Evolutionary conservation across 2,329 filamentous ascomycete species (phyloP), one percentile per base, ranked within the genome.

Genomic region (Epicoccum nigrum): DNA sequence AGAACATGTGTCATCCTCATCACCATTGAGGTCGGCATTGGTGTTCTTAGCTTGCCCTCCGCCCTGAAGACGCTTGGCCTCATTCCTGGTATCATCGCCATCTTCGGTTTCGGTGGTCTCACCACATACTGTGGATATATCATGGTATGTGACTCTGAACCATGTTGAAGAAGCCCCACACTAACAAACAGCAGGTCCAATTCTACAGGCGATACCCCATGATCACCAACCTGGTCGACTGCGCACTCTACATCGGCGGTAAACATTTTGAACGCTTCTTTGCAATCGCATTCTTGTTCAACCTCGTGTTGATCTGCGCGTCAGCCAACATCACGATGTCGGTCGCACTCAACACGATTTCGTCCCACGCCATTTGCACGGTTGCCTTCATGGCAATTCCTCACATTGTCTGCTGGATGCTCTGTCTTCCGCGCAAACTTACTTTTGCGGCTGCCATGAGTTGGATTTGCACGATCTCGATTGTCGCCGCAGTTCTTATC

Each of bases 331-430:
- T 68, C 28, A 68, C 65, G 7, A 58, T 68, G 56, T 63, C 80
- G 34, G 85, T 89, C 59, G 86, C 86, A 61, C 82, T 89, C 67
- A 84, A 85, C 61, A 83, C 80, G 44, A 75, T 89, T 32, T 84
- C 84, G 8, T 69, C 81, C 2, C 80, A 86, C 53, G 82, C 81
- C 1, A 80, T 83, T 1, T 89, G 85, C 70, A 85, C 84, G 5
- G 83, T 88, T 46, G 78, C 85, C 1, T 88, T 85, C 74, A 83
- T 81, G 11, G 76, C 86, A 13, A 77, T 86, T 2, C 85, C 84
- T 0, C 69, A 85, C 54, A 66, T 80, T n/a, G 61, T 88, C 6
- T 86, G 84, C 43, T 83, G 84, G 67, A 53, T 84, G 19, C 78
- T 83, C 9, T 84, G 83, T 43, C 60, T 87, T 1, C 85, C 85